Base-by-base conservation (phyloP, 495 filamentous ascomycete species). In the Talaromyces wortmannii region DNA sequence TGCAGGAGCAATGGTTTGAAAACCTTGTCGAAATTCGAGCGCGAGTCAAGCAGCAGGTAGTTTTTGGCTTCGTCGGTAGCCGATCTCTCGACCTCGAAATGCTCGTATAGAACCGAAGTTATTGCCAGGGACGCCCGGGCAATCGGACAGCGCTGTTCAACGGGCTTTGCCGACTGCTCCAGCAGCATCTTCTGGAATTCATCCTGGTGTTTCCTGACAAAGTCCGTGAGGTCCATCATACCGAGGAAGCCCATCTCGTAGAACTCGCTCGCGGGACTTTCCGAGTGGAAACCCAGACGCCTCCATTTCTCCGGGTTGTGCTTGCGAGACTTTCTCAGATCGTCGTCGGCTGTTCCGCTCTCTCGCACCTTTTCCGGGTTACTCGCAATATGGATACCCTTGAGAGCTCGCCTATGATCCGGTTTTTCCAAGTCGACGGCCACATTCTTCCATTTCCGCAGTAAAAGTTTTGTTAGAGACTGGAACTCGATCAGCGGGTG, bases 221-320 rank as follows among this genome's bases (percentile, higher is more conserved):
- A 99, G 68, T 97, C 91, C 6, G 90, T 91, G 62, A 97, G 65
- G 67, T 99, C 94, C 91, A 97, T 96, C 85, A 99, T 90, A 17
- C 95, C 94, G 44, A 99, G 69, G 65, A 92, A 97, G 2, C 94
- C 94, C 15, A 86, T 84, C 23, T 83, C 77, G 3, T 91, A 84
- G 68, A 99, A 97, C 60, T 97, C 94, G 58, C 76, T 70, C 0
- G 84, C 84, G 8, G 94, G 94, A 55, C 79, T 88, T 65, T 97
- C 95, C 0, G 90, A 86, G 68, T 94, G 88, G 63, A 99, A 99
- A 3, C 94, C 94, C 36, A 98, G 68, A 44, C 92, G 77, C 55
- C 91, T 77, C 94, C 94, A 98, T 69, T 96, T 97, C 61, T 96
- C 90, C 0, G 95, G 87, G 60, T 92, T 88, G 51, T 92, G 88